These are phyloP conservation scores for Onygenales sp. DNA, from an alignment of 2,329 filamentous ascomycete species.

Conservation along the genomic window DNA sequence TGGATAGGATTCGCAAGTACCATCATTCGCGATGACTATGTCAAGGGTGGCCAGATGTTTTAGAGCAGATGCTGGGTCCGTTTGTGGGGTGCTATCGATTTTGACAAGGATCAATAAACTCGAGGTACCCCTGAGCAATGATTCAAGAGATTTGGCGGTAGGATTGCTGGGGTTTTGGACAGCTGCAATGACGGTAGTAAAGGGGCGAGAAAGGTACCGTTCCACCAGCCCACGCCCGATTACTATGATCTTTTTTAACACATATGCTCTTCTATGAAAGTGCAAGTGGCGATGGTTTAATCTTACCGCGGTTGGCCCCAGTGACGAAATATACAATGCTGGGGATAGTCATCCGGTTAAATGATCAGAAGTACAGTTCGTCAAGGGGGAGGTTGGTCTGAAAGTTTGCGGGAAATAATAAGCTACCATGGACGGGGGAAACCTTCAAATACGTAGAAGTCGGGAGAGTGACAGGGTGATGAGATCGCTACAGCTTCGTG, in stretches of 20 bases:
- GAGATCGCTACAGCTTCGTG: too few species aligned
- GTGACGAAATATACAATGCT: conserved; percentile 17
- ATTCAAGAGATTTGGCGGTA: conserved; percentile 8
- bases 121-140: conserved; percentile 25
- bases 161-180: conserved; percentile 10
- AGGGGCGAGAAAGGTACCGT: conserved; percentile 26
- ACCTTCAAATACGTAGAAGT: too few species aligned
- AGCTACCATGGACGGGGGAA: too few species aligned
- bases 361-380: too few species aligned
- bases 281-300: background rate
- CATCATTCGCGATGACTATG: conserved; percentile 46
- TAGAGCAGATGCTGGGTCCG: conserved; percentile 26
- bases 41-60: conserved; percentile 31
- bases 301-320: conserved; percentile 22
- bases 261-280: background rate
- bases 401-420: too few species aligned
- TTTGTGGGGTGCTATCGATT: conserved; percentile 30
- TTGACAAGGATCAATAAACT: conserved; percentile 34
- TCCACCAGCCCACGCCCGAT: conserved; percentile 26
- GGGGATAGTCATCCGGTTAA: background rate
- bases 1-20: conserved; percentile 20
- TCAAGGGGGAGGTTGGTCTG: too few species aligned
- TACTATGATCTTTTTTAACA: conserved; percentile 13
- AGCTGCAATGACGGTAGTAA: conserved; percentile 21
- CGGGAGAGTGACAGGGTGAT: too few species aligned